These are phyloP conservation scores for Debaryomyces hansenii DNA, from an alignment of 805 yeast genomes.

Conservation along the genomic window DNA sequence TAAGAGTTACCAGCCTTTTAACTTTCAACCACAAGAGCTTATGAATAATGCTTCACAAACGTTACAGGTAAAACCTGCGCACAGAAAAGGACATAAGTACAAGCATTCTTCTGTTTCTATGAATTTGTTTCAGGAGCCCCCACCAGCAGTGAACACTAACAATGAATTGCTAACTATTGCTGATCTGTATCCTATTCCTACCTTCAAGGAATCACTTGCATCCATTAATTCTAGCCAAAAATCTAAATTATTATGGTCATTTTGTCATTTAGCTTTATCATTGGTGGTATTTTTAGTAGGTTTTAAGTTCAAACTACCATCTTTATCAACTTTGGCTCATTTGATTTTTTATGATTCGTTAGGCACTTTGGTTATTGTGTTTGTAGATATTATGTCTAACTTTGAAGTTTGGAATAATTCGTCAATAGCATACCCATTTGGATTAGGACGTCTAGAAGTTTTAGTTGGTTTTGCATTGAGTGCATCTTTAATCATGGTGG, in stretches of 20 bases:
- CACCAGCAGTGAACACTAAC: constrained; percentile 37
- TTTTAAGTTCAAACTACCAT: constrained; percentile 52
- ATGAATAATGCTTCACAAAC: constrained; percentile 28
- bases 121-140: constrained; percentile 94
- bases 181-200: constrained; percentile 72
- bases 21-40: constrained; percentile 56
- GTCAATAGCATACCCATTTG: constrained; percentile 86
- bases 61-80: constrained; percentile 52
- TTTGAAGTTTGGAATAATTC: constrained; percentile 89
- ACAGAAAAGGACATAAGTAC: constrained; percentile 91
- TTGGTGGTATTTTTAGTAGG: constrained; percentile 61
- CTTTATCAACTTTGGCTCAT: constrained; percentile 80
- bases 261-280: constrained; percentile 56
- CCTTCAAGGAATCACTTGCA: constrained; percentile 56
- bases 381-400: constrained; percentile 81
- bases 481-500: constrained; percentile 84
- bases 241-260: constrained; percentile 57
- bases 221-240: constrained; percentile 63
- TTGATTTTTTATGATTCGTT: constrained; percentile 83
- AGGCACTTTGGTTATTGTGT: constrained; percentile 66
- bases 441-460: constrained; percentile 88
- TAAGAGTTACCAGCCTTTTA: constrained; percentile 52
- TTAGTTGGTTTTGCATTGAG: constrained; percentile 84
- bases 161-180: constrained; percentile 65
- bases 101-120: constrained; percentile 95